Percentiles rank a stretch among this genome's conserved stretches.
Conservation (phyloP, 192 early-diverging fungal genomes). For the Chytriomyces confervae region DNA sequence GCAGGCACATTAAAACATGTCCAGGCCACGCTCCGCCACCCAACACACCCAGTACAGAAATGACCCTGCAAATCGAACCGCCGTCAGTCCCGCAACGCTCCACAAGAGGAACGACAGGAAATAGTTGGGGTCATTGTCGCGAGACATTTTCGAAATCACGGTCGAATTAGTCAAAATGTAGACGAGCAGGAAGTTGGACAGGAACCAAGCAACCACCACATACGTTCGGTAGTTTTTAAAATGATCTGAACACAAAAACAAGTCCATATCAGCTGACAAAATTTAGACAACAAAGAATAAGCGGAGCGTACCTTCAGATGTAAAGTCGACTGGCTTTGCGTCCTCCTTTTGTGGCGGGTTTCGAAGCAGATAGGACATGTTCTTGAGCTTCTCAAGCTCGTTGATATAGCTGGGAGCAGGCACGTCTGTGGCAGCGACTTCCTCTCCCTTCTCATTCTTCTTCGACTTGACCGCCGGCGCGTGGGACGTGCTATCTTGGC, state of each 20-base stretch:
- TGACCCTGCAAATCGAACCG: conserved; percentile 75
- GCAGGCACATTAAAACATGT: neutral
- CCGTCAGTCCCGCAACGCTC: conserved; percentile 77
- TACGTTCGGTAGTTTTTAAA: conserved; percentile 67
- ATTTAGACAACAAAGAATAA: conserved; percentile 17
- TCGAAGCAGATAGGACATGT: conserved; percentile 34
- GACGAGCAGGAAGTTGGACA: conserved; percentile 74
- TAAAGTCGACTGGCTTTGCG: conserved; percentile 22
- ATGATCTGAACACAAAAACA: conserved; percentile 78
- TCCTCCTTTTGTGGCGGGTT: conserved; percentile 26
- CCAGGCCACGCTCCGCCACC: conserved; percentile 3
- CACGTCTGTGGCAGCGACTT: conserved; percentile 14
- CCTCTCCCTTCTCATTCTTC: conserved; percentile 26
- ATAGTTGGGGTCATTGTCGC: conserved; percentile 58
- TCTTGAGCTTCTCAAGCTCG: conserved; percentile 32
- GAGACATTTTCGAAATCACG: conserved; percentile 21
- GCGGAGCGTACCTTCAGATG: conserved; percentile 14
- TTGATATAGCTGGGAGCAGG: conserved; percentile 24
- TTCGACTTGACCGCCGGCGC: conserved; percentile 30
- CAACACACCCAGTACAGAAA: conserved; percentile 61
- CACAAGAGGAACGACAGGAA: conserved; percentile 85
- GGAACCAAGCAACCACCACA: conserved; percentile 68
- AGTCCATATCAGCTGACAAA: conserved; percentile 48
- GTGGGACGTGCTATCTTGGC: conserved; percentile 39
- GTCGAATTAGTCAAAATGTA: conserved; percentile 69